Base-by-base conservation (phyloP, 2,329 filamentous ascomycete genomes). In the Pseudofabraea citricarpa region DNA sequence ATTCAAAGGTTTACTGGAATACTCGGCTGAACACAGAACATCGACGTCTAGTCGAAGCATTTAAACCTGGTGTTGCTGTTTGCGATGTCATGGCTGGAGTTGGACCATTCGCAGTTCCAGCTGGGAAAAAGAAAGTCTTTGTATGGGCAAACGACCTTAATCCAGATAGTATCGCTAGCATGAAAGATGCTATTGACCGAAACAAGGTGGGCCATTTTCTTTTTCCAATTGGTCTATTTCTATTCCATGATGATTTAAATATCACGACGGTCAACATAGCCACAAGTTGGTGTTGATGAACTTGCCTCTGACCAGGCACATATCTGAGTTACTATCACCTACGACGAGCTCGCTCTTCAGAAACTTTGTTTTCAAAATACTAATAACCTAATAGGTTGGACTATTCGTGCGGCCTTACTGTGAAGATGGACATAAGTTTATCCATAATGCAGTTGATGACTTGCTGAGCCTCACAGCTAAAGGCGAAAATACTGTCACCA, bases 81-180 rank as follows among this genome's bases (percentile, higher is more conserved):
- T 93, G 85, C 68, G 93, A 98, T 65, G 85, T 96, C 52, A 98
- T 97, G 91, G 91, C 90, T 1, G 93, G 93, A 33, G 90, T 98
- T 39, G 93, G 93, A 0, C 93, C 93, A 0, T 98, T 98, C 64
- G 90, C 91, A 18, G 75, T 95, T 3, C 93, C 93, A 0, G 90
- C 91, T 0, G 93, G 88, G 13, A 94, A 87, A 70, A 91, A 86
- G 64, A 81, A 80, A 29, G 87, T 94, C 21, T 95, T 97, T 56
- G 90, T 96, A 15, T 95, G 87, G 83, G 93, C 90, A 29, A 98
- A 97, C 66, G 93, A 98, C 64, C 83, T 96, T 61, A 98, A 98
- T 61, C 91, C 91, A 0, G 87, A 94, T 57, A 90, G 89, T 56
- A 89, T 82, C 65, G 77, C 73, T 43, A 83, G 81, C 51, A 78